A percentile compares a stretch with the other conserved stretches of the same genome.
Evolutionary conservation across 148 eudicot genomes (phyloP).

Genomic region (Bassia scoparia): DNA sequence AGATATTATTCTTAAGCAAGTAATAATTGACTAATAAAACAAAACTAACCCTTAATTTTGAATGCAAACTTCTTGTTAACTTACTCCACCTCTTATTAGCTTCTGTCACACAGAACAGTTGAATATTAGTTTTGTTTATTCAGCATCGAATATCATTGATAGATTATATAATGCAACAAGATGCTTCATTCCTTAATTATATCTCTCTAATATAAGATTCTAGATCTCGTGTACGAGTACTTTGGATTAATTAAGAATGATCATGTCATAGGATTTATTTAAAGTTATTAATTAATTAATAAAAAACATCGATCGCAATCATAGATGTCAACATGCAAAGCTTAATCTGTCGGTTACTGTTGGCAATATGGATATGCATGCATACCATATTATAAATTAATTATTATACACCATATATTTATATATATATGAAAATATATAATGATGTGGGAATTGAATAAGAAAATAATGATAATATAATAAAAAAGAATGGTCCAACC

Average conservation of each 20-base stretch:
- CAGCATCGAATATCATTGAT: not conserved
- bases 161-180: conserved; percentile 3
- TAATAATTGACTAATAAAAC: not conserved
- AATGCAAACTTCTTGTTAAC: not conserved
- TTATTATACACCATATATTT: not conserved
- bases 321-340: conserved; percentile 18
- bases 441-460: conserved; percentile 2
- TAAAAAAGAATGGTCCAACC: conserved; percentile 8
- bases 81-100: not conserved
- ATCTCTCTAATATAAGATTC: not conserved
- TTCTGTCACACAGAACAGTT: not conserved
- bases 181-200: not conserved
- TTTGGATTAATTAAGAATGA: not conserved
- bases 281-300: not conserved
- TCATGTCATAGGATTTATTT: conserved; percentile 5
- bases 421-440: too few relatives aligned
- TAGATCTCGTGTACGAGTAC: not conserved
- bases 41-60: not conserved
- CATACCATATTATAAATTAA: not conserved
- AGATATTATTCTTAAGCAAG: not conserved
- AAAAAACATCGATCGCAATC: not conserved
- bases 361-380: conserved; percentile 8
- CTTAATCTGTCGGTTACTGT: conserved; percentile 16
- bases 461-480: not conserved
- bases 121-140: not conserved